Conservation (phyloP, 768 basidiomycete genomes). For the Auricularia heimuer region DNA sequence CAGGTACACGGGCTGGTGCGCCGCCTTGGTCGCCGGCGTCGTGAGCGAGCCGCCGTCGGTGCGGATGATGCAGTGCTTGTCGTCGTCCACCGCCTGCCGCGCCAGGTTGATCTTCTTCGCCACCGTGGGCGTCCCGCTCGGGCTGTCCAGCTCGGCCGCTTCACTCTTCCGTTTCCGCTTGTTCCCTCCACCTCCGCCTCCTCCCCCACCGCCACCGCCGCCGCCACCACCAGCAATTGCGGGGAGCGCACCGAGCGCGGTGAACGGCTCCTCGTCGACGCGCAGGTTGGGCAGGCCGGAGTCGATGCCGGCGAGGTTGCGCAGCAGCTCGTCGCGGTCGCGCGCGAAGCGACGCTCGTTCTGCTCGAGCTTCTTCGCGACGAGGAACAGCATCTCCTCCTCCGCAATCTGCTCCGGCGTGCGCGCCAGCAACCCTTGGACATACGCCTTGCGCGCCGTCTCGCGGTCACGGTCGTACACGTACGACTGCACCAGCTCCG, state of each 20-base stretch:
- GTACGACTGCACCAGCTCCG: constrained; percentile 15
- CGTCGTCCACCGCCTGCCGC: constrained; percentile 8
- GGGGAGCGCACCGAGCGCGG: constrained; percentile 25
- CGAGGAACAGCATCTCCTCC: constrained; percentile 89
- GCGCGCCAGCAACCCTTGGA: constrained; percentile 79
- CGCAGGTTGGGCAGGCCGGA: constrained; percentile 70
- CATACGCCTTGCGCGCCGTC: constrained; percentile 76
- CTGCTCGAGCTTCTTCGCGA: constrained; percentile 92
- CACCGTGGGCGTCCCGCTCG: constrained; percentile 33
- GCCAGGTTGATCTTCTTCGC: constrained; percentile 56
- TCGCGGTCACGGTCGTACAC: constrained; percentile 68
- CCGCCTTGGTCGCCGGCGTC: constrained; percentile 57
- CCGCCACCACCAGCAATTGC: not conserved
- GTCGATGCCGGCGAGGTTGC: constrained; percentile 76
- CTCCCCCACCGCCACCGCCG: constrained; percentile 15
- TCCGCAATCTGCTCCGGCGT: constrained; percentile 84
- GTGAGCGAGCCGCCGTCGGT: constrained; percentile 42
- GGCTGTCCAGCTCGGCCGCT: constrained; percentile 31
- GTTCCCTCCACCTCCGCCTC: constrained; percentile 30
- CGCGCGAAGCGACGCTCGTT: constrained; percentile 79
- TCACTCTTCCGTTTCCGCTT: constrained; percentile 40
- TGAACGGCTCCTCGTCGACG: constrained; percentile 51
- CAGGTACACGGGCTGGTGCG: constrained; percentile 70
- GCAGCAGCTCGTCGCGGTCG: constrained; percentile 79
- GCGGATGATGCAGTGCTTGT: constrained; percentile 57